phyloP scores from a whole-genome alignment of 331 rosid species.

The Pyrus hybrid region DNA sequence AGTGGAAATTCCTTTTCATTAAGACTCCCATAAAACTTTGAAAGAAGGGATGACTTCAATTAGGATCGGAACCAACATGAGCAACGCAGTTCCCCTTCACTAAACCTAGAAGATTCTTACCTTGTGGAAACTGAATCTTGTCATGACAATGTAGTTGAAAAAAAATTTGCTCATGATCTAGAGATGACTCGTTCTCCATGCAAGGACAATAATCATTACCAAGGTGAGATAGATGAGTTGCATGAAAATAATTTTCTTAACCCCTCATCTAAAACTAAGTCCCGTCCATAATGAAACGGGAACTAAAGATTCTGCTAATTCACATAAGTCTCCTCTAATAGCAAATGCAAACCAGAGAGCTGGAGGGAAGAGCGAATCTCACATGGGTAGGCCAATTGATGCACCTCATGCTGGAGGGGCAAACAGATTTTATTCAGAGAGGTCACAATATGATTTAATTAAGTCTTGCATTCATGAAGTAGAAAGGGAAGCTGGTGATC shows the following conservation, averaged over 20 bases:
- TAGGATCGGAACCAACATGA: not conserved
- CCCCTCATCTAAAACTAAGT: not conserved
- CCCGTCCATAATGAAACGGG: not conserved
- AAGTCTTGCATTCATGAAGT: not conserved
- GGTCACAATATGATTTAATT: not conserved
- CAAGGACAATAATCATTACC: not conserved
- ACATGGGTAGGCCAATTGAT: not conserved
- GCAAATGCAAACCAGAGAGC: not conserved
- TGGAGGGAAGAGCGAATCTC: not conserved
- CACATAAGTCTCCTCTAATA: not conserved
- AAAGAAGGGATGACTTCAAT: not conserved
- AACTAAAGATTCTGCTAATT: slow-evolving; percentile 7
- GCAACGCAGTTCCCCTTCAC: not conserved
- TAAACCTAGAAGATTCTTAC: not conserved
- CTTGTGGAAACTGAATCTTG: not conserved
- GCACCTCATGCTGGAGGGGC: not conserved
- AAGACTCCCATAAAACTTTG: not conserved
- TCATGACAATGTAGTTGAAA: not conserved
- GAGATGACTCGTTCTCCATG: not conserved
- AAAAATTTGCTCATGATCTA: not conserved
- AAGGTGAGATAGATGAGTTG: slow-evolving; percentile 12
- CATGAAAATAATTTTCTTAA: not conserved
- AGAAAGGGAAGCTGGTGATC: not conserved
- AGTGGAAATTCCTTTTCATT: too few relatives aligned
- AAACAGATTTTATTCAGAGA: not conserved